These are phyloP conservation scores for Cladosporium sp. DNA, from an alignment of 2,329 filamentous ascomycete species.

Conservation along the genomic window DNA sequence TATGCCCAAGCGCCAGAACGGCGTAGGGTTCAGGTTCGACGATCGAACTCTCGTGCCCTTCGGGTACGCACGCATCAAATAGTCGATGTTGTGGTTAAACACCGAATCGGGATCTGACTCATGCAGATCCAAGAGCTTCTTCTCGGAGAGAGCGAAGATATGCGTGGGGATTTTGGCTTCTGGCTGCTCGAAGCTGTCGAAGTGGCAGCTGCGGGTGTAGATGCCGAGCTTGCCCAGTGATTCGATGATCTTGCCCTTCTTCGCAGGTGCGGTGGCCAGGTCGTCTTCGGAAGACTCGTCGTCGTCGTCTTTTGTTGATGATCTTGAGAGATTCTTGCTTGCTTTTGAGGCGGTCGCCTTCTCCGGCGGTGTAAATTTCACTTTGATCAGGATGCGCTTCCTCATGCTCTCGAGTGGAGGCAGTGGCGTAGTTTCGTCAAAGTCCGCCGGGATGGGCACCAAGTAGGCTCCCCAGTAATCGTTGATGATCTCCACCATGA, in stretches of 20 bases:
- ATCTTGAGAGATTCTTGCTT: constrained; percentile 18
- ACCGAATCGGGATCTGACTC: constrained; percentile 57
- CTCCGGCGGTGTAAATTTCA: constrained; percentile 48
- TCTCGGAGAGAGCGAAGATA: constrained; percentile 65
- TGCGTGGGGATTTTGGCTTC: constrained; percentile 58
- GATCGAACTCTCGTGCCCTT: constrained; percentile 78
- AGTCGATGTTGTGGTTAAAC: constrained; percentile 79
- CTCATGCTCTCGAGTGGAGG: constrained; percentile 66
- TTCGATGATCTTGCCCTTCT: constrained; percentile 64
- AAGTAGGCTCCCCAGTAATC: constrained; percentile 79
- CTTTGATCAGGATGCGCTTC: constrained; percentile 69
- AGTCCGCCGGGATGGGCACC: constrained; percentile 56
- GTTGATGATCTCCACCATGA: constrained; percentile 93
- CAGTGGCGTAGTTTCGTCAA: constrained; percentile 61
- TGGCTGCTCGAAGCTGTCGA: constrained; percentile 68
- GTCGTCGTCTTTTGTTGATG: constrained; percentile 20
- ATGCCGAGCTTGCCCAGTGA: constrained; percentile 73
- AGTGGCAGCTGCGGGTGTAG: constrained; percentile 85
- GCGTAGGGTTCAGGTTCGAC: constrained; percentile 80
- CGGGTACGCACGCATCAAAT: constrained; percentile 85
- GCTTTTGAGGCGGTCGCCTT: constrained; percentile 26
- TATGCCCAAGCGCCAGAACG: constrained; percentile 85
- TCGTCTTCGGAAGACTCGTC: constrained; percentile 43
- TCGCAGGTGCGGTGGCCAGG: constrained; percentile 40
- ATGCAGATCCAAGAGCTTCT: constrained; percentile 66